These are phyloP conservation scores for Udeniomyces megalosporus DNA, from an alignment of 768 basidiomycete species.

Conservation along the genomic window DNA sequence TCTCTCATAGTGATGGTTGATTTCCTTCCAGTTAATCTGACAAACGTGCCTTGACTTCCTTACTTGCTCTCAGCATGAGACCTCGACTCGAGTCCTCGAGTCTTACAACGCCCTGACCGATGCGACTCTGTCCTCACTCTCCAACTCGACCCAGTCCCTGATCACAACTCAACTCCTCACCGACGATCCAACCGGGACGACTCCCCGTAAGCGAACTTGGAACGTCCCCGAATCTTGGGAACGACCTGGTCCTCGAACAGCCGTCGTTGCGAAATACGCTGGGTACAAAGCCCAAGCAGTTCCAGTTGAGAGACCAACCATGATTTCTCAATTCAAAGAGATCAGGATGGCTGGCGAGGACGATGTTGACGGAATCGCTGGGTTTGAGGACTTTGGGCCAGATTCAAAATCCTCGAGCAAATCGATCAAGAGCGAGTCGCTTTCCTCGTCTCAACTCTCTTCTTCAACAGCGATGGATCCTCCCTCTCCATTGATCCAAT, in stretches of 20 bases:
- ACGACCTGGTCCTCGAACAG: constrained; percentile 47
- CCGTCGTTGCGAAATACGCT: constrained; percentile 33
- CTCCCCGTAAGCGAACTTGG: constrained; percentile 61
- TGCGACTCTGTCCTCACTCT: constrained; percentile 37
- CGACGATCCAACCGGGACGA: constrained; percentile 52
- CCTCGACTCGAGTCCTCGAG: constrained; percentile 33
- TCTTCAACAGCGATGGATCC: too few species aligned
- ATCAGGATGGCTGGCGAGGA: background rate
- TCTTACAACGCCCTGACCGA: constrained; percentile 35
- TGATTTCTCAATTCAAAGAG: background rate
- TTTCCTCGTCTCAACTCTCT: too few species aligned
- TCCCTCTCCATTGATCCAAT: background rate
- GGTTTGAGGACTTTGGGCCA: too few species aligned
- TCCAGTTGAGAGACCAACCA: too few species aligned
- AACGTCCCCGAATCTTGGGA: constrained; percentile 56
- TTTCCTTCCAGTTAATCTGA: too few species aligned
- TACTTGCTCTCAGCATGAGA: constrained; percentile 31
- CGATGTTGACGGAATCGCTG: background rate
- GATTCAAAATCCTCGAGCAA: background rate
- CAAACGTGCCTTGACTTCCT: too few species aligned
- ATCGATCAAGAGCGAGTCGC: background rate
- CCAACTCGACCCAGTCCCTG: constrained; percentile 38
- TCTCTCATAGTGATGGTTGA: too few species aligned
- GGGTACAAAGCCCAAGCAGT: too few species aligned
- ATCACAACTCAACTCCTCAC: constrained; percentile 15